Evolutionary conservation across 768 basidiomycete genomes (phyloP), one percentile per base, ranked within the genome.

Genomic region (Krasilnikovozyma curviuscula): DNA sequence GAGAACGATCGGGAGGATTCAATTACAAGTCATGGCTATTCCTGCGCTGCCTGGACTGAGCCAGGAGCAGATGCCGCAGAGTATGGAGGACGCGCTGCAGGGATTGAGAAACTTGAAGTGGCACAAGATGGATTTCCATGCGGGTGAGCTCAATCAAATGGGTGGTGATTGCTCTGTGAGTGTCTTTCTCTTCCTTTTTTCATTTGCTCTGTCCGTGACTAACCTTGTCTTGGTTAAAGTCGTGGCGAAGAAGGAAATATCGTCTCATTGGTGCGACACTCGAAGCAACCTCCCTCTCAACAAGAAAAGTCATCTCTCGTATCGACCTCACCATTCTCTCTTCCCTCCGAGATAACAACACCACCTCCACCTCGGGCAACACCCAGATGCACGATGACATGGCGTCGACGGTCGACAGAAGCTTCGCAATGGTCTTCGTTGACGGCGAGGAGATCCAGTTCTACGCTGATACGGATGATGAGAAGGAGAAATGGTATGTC

Each of bases 51-150:
- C 83, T n/a, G 84, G 85, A 16, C 68, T 93, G 19, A 66, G 75
- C 30, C 71, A 75, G 18, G 76, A 78, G 37, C 73, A 83, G 52
- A 69, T 95, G 18, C 89, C 91, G 13, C 81, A 88, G 63, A 86
- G 83, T 58, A 68, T 95, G 56, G 89, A 95, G 46, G 91, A 95
- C 59, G 89, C 84, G 57, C 73, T 79, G 56, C 75, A 83, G 13
- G 89, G 91, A 1, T 68, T 97, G 54, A 70, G 83, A 50, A 81
- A 89, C 57, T 78, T 85, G 48, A 79, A 80, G 31, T 93, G 86
- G 88, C 86, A 91, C 59, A 88, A 89, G 67, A 60, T 80, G 55
- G 83, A 85, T 19, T 89, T 91, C 65, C 84, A 83, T 65, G 82
- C 93, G 64, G 86, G 91, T 24, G 78, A 77, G 0, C 65, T 97